These are phyloP conservation scores for Cyberlindnera euphorbiae DNA, from an alignment of 805 yeast species.

Conservation along the genomic window DNA sequence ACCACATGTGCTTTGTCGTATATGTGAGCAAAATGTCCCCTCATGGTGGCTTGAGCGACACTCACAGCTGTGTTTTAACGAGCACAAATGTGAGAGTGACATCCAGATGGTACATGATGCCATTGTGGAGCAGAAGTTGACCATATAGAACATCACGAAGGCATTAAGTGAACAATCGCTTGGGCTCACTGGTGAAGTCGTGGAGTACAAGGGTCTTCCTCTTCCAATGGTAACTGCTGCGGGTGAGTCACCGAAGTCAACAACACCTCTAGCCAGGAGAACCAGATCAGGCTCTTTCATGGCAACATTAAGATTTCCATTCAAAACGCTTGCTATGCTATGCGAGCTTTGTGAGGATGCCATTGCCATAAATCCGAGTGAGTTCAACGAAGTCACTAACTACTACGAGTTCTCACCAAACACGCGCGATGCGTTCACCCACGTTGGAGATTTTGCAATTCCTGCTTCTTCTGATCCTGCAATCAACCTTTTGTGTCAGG, in stretches of 20 bases:
- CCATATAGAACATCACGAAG: constrained; percentile 37
- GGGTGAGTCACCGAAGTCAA: constrained; percentile 14
- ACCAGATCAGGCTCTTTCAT: constrained; percentile 40
- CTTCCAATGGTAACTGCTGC: constrained; percentile 31
- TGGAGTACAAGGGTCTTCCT: constrained; percentile 56
- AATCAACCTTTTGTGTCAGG: constrained; percentile 54
- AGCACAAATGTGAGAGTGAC: constrained; percentile 76
- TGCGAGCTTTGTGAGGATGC: constrained; percentile 73
- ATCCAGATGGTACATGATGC: constrained; percentile 73
- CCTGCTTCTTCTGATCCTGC: constrained; percentile 64
- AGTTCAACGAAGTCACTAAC: constrained; percentile 31
- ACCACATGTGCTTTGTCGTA: constrained; percentile 76
- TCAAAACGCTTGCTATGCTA: constrained; percentile 52
- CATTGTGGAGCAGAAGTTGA: constrained; percentile 61
- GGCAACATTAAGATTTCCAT: constrained; percentile 48
- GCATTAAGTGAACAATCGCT: constrained; percentile 22
- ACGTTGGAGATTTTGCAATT: constrained; percentile 31
- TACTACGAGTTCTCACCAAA: constrained; percentile 49
- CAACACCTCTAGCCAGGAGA: constrained; percentile 25
- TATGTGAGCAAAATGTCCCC: constrained; percentile 88
- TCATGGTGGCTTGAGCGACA: constrained; percentile 96
- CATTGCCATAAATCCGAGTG: constrained; percentile 67
- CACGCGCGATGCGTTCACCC: constrained; percentile 51
- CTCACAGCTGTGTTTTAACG: constrained; percentile 79
- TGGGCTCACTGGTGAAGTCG: constrained; percentile 6